Evolutionary conservation across 371 early-diverging fungal genomes (phyloP), one percentile per base, ranked within the genome.

Genomic region (Mortierella sp.): DNA sequence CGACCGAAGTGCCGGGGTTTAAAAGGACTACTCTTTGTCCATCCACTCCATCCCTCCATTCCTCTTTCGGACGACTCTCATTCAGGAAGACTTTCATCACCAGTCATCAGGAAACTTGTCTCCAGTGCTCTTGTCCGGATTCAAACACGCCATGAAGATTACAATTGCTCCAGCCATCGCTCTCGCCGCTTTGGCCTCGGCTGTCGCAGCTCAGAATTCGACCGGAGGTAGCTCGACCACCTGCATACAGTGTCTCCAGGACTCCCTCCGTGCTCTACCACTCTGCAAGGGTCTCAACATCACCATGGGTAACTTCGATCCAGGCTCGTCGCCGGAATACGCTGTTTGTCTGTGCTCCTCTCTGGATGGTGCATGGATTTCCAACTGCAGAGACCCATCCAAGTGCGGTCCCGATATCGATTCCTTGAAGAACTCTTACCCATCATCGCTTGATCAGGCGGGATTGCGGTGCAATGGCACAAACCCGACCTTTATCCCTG

Each of bases 271-370:
- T 31, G 60, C 71, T 13, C 60, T 71, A 13, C 54, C 65, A 1
- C 45, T 44, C 47, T 71, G 71, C 31, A 17, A 44, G 8, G 37
- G 59, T 6, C 51, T 72, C 4, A 62, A 57, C 34, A 60, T 71
- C 44, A 60, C 60, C 14, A 34, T 65, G 22, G 66, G 66, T 4
- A 27, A 50, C 9, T 58, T 58, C 31, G 17, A 62, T 41, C 62
- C 67, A 4, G 31, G 50, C 13, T 50, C 24, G 22, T 27, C 50
- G n/a, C 48, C 67, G 21, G 67, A 51, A 19, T 49, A 49, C 22
- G 54, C 67, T 9, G 48, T 28, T 16, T 72, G 73, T 25, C 27
- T 72, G 46, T 72, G 73, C 67, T 72, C 73, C 0, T 49, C 63
- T 21, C 45, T 62, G 24, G 57, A 62, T 25, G 73, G 67, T 46